Conservation (phyloP, 768 basidiomycete genomes). For the Neoboletus magnificus region DNA sequence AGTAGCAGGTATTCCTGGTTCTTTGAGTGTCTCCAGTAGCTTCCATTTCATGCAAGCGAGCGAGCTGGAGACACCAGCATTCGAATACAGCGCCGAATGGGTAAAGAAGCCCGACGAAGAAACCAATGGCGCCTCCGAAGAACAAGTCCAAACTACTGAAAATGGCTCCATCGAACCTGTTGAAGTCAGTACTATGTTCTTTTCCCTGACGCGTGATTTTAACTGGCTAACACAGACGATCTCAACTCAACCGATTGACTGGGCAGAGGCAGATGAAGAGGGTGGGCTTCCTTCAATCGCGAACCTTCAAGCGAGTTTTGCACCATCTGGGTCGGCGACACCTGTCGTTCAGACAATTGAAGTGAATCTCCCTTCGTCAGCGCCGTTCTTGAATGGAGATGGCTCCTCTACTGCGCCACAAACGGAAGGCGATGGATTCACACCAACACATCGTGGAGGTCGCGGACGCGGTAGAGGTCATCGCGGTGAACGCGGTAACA, state of each 20-base stretch:
- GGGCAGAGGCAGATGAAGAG: constrained; percentile 77
- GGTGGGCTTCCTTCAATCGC: constrained; percentile 75
- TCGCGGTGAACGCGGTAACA: constrained; percentile 41
- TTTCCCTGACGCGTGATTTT: background rate
- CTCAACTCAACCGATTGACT: constrained; percentile 54
- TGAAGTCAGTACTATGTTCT: constrained; percentile 30
- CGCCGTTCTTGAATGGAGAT: constrained; percentile 19
- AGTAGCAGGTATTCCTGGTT: constrained; percentile 42
- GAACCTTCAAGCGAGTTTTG: constrained; percentile 72
- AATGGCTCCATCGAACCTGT: constrained; percentile 13
- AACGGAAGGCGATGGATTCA: constrained; percentile 64
- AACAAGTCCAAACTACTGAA: constrained; percentile 13
- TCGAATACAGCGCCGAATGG: constrained; percentile 56
- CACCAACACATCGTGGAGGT: constrained; percentile 41
- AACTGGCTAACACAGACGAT: constrained; percentile 12
- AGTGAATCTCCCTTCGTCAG: constrained; percentile 27
- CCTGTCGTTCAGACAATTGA: constrained; percentile 42
- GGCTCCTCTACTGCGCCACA: constrained; percentile 21
- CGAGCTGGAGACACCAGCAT: constrained; percentile 58
- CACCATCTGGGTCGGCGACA: constrained; percentile 68
- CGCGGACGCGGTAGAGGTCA: constrained; percentile 46
- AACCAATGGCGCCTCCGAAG: constrained; percentile 12
- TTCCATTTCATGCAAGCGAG: constrained; percentile 83
- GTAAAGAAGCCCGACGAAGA: constrained; percentile 47
- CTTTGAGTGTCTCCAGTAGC: constrained; percentile 44